Percentiles rank a stretch among this genome's conserved stretches.
Conservation (phyloP, 345 rosid genomes). For the Rhodomyrtus tomentosa region DNA sequence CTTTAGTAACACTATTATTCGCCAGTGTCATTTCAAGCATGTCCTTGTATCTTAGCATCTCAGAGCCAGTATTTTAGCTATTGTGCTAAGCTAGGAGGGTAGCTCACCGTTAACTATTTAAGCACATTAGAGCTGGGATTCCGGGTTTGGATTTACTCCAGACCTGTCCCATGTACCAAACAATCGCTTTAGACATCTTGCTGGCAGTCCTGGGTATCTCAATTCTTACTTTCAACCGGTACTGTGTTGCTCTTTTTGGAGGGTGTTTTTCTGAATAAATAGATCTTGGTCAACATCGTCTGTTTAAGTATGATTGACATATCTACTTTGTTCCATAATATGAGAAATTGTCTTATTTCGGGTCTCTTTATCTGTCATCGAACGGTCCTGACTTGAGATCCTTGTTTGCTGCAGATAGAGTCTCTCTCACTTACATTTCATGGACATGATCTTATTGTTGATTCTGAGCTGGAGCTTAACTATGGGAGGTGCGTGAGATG, state of each 20-base stretch:
- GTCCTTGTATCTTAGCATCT: neutral
- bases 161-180: neutral
- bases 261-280: neutral
- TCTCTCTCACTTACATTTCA: conserved; percentile 94
- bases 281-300: neutral
- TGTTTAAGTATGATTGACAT: neutral
- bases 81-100: neutral
- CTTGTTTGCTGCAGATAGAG: conserved; percentile 61
- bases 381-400: neutral
- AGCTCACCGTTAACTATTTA: neutral
- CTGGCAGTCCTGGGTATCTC: neutral
- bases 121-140: neutral
- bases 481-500: conserved; percentile 54
- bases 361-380: neutral
- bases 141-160: neutral
- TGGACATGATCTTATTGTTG: conserved; percentile 93
- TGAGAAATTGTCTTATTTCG: neutral
- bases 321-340: neutral
- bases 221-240: neutral
- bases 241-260: neutral
- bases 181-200: neutral
- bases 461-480: conserved; percentile 88
- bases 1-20: neutral
- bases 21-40: neutral
- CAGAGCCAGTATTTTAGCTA: neutral